These are phyloP conservation scores for Bryum argenteum DNA, from an alignment of 225 moss, liverwort and hornwort species.

Conservation along the genomic window DNA sequence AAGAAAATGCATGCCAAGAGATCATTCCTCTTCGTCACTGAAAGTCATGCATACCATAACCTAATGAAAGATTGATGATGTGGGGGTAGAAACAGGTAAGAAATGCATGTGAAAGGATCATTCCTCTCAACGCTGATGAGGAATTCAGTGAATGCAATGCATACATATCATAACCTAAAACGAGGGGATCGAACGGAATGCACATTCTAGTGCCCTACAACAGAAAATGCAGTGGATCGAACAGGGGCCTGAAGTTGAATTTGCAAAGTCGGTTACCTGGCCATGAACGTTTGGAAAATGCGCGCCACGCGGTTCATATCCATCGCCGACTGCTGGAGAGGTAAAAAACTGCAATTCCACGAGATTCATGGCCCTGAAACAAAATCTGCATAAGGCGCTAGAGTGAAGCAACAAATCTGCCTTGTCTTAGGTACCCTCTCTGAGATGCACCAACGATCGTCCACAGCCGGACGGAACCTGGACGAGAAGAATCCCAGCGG, in stretches of 20 bases:
- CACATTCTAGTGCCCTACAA: too few relatives aligned
- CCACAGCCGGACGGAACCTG: neutral
- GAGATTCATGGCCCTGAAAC: too few relatives aligned
- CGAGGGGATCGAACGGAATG: too few relatives aligned
- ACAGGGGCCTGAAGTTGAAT: neutral
- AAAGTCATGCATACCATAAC: too few relatives aligned
- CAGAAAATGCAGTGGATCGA: neutral
- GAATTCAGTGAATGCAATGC: too few relatives aligned
- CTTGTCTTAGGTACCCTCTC: neutral
- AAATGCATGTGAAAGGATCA: neutral
- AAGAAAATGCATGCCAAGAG: too few relatives aligned
- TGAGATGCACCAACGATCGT: slow-evolving; percentile 1
- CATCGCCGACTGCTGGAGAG: slow-evolving; percentile 21
- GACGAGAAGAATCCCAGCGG: slow-evolving; percentile 18
- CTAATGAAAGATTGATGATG: too few relatives aligned
- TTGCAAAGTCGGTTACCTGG: slow-evolving; percentile 23
- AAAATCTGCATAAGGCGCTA: neutral
- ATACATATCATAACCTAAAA: too few relatives aligned
- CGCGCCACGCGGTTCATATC: slow-evolving; percentile 35
- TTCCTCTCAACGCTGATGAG: too few relatives aligned
- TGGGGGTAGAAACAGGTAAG: slow-evolving; percentile 4
- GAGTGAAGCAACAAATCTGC: neutral
- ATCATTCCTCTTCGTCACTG: too few relatives aligned
- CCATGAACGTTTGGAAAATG: slow-evolving; percentile 51
- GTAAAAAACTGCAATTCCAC: neutral